These are phyloP conservation scores for Rhodotorula sp. DNA, from an alignment of 1,284 basidiomycete genomes.

Conservation along the genomic window DNA sequence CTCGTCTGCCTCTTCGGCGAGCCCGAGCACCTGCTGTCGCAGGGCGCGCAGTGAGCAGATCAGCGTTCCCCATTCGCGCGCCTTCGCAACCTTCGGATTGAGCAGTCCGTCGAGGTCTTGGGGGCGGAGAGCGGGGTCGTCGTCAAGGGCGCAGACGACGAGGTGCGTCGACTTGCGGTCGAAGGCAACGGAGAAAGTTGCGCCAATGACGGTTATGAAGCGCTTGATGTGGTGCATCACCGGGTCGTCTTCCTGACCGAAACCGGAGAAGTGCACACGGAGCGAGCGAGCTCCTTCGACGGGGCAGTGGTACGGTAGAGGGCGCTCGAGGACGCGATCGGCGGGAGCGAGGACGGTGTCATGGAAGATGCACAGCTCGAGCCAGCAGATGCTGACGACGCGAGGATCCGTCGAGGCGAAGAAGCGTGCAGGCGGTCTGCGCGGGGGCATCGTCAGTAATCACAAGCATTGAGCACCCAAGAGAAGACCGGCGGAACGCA, in stretches of 20 bases:
- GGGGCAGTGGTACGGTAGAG: conserved; percentile 24
- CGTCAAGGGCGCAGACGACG: conserved; percentile 40
- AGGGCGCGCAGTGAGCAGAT: conserved; percentile 65
- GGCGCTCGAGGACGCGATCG: conserved; percentile 26
- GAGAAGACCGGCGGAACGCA: neutral
- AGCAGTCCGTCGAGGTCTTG: conserved; percentile 65
- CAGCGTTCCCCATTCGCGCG: conserved; percentile 64
- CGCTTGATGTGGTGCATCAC: conserved; percentile 19
- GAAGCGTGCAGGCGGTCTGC: conserved; percentile 5
- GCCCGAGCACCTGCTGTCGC: neutral
- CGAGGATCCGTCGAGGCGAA: conserved; percentile 7
- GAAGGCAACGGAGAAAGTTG: conserved; percentile 62
- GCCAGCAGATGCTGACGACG: conserved; percentile 33
- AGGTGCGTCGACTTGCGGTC: conserved; percentile 53
- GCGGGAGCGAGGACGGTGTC: neutral
- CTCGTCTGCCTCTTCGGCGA: neutral
- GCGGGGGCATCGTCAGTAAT: neutral
- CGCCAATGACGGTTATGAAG: conserved; percentile 47
- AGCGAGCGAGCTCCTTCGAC: conserved; percentile 4
- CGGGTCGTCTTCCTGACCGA: neutral
- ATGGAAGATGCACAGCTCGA: conserved; percentile 31
- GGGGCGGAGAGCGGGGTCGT: conserved; percentile 46
- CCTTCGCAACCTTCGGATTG: conserved; percentile 73
- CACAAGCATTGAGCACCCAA: neutral
- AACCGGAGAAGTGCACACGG: conserved; percentile 23